Evolutionary conservation across 2,329 filamentous ascomycete species (phyloP), one percentile per base, ranked within the genome.

Genomic region (Neophaeococcomyces aloes): DNA sequence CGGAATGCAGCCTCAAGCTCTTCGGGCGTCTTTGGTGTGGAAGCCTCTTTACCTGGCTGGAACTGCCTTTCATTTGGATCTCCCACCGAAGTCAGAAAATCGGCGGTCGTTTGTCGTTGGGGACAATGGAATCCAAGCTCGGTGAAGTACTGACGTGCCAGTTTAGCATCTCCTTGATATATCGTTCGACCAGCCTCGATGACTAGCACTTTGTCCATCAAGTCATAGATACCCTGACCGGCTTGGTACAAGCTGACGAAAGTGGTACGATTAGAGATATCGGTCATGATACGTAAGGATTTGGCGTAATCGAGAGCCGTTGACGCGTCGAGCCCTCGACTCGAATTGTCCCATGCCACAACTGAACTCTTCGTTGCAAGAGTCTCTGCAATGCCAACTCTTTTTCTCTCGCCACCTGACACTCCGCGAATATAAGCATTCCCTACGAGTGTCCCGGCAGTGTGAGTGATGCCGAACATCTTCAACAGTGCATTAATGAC

Each of bases 201-300:
- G 15, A 88, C 76, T 39, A 88, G 61, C 2, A 88, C 83, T 61
- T 88, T 88, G 59, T 91, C 84, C 74, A 88, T 84, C 25, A 83
- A 67, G 49, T 79, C 71, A 55, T 82, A 83, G 48, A 83, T 81
- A 17, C 74, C 75, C 57, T 83, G 78, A 42, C 78, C 77, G 1
- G 79, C 79, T 59, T 83, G 80, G 59, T 86, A 86, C 0, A 86
- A 67, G 0, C 81, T 84, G 1, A 83, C 80, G 13, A 83, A 68
- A 0, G 78, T 83, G 0, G 80, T 83, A 6, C 79, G 74, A 52
- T 84, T 77, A 56, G 74, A 79, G 48, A 87, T 75, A 48, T 87
- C 81, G 3, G 85, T 88, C 76, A 87, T 83, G 46, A 80, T 73
- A 11, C 79, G 72, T 2, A 83, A 65, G 1, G 76, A 79, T 45